Evolutionary conservation across 352 stramenopile genomes (phyloP).

Genomic region (Globisporangium megalacanthum): DNA sequence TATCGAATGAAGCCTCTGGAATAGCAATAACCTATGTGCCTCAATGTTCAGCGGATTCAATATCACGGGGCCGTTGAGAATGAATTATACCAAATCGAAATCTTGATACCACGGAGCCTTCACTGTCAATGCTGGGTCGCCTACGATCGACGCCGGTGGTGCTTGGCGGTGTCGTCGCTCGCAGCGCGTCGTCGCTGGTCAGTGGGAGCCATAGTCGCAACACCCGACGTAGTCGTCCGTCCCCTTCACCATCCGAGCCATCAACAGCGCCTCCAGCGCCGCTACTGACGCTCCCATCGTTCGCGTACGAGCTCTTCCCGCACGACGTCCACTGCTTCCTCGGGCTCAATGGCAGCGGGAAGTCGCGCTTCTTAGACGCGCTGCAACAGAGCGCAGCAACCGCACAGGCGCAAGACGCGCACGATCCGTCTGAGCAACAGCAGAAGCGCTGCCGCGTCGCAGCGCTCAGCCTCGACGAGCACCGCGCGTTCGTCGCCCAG

Average conservation of each 20-base stretch:
- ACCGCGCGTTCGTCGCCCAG: constrained; percentile 67
- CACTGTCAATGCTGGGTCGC: too few species aligned
- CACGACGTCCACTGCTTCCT: constrained; percentile 71
- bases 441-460: constrained; percentile 25
- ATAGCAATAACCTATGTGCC: too few species aligned
- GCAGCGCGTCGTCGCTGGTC: background rate
- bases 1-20: too few species aligned
- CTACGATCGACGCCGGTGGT: too few species aligned
- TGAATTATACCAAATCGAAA: too few species aligned
- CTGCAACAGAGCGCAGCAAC: constrained; percentile 21
- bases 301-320: constrained; percentile 30
- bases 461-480: constrained; percentile 81
- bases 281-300: constrained; percentile 29
- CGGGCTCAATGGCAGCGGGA: constrained; percentile 65
- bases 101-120: too few species aligned
- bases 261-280: constrained; percentile 3
- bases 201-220: background rate
- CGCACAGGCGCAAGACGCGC: background rate
- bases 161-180: background rate
- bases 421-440: background rate
- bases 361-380: constrained; percentile 45
- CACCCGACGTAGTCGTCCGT: constrained; percentile 6
- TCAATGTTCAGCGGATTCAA: too few species aligned
- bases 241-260: background rate
- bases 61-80: too few species aligned